phyloP scores from a whole-genome alignment of 2,329 filamentous ascomycete species.

The Diaporthe batatas region DNA sequence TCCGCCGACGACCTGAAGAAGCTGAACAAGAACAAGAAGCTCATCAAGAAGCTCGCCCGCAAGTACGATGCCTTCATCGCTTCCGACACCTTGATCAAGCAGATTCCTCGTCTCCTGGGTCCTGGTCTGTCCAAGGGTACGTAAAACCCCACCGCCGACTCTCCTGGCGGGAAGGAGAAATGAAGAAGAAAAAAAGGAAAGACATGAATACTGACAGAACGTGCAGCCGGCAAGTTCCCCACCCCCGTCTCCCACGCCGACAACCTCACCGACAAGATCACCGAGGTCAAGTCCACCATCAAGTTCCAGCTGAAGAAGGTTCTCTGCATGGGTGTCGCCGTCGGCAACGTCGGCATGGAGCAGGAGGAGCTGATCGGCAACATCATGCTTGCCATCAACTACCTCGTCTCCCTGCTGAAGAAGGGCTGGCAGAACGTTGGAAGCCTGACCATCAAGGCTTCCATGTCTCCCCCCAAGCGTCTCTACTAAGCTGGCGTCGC shows the following conservation, averaged over 20 bases:
- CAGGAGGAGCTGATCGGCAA: conserved; percentile 96
- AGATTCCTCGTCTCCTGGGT: conserved; percentile 99
- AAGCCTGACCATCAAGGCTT: conserved; percentile 99
- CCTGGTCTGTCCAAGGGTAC: conserved; percentile 97
- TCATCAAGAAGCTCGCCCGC: conserved; percentile 99
- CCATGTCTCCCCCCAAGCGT: conserved; percentile 98
- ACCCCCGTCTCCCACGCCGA: conserved; percentile 97
- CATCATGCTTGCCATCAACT: conserved; percentile 99
- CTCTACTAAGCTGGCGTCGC: conserved; percentile 78
- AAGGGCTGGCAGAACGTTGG: conserved; percentile 99
- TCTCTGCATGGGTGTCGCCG: conserved; percentile 98
- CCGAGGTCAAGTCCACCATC: conserved; percentile 99
- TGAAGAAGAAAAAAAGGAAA: neutral
- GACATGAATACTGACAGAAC: neutral
- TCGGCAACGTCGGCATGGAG: conserved; percentile 98
- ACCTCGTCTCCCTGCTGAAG: conserved; percentile 99
- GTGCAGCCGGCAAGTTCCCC: conserved; percentile 96
- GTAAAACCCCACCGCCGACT: conserved; percentile 55
- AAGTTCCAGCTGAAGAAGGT: conserved; percentile 99
- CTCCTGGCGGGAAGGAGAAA: neutral
- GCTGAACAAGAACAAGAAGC: conserved; percentile 99
- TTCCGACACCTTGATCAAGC: conserved; percentile 98
- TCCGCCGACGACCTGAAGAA: conserved; percentile 99
- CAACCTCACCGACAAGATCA: conserved; percentile 95
- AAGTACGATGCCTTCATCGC: conserved; percentile 99